Evolutionary conservation across 306 rosid genomes (phyloP).

Genomic region (Dryas alaskensis): DNA sequence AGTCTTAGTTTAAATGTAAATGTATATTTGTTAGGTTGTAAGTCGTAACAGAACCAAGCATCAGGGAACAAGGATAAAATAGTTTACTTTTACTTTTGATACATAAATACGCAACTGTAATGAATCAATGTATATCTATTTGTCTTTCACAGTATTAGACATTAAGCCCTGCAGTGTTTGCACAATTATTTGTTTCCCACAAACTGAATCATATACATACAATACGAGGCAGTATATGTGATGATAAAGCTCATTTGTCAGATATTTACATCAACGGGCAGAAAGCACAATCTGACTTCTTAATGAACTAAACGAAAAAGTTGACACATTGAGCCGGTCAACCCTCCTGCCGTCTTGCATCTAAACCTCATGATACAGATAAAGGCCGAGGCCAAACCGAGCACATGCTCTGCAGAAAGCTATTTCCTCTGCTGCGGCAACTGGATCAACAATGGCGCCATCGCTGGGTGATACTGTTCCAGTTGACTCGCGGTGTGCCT

Average conservation of each 20-base stretch:
- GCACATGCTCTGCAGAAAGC: slow-evolving; percentile 98
- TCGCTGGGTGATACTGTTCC: slow-evolving; percentile 70
- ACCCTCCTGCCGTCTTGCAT: not conserved
- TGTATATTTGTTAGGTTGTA: not conserved
- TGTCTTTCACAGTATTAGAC: not conserved
- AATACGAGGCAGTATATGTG: not conserved
- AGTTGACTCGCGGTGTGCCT: slow-evolving; percentile 95
- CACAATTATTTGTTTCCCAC: slow-evolving; percentile 13
- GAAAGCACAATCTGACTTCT: slow-evolving; percentile 8
- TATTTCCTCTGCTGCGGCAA: slow-evolving; percentile 91
- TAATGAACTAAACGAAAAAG: slow-evolving; percentile 16
- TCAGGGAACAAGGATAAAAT: not conserved
- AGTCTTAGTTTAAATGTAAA: not conserved
- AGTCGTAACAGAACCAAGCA: not conserved
- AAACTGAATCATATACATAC: slow-evolving; percentile 2
- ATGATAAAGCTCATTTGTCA: not conserved
- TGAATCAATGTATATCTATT: not conserved
- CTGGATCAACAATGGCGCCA: slow-evolving; percentile 59
- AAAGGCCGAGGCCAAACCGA: slow-evolving; percentile 95
- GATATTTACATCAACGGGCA: slow-evolving; percentile 24
- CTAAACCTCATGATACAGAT: slow-evolving; percentile 80
- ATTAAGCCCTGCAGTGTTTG: not conserved
- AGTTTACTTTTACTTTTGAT: not conserved
- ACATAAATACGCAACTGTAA: not conserved
- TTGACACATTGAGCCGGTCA: not conserved